Conservation (phyloP, 805 yeast species). For the Grigorovia transvaalensis region DNA sequence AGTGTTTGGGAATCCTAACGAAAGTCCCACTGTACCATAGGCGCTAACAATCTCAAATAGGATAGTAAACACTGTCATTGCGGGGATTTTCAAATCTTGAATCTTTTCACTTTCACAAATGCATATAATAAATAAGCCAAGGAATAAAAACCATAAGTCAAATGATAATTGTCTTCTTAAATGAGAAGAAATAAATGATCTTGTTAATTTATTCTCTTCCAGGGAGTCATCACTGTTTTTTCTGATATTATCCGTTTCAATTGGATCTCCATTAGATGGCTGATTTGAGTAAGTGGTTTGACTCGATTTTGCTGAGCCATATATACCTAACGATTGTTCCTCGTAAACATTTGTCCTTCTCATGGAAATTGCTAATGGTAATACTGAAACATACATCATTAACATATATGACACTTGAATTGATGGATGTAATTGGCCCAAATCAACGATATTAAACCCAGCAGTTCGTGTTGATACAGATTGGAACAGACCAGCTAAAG, state of each 20-base stretch:
- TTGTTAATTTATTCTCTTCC: slow-evolving; percentile 24
- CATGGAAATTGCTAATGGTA: slow-evolving; percentile 91
- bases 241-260: background rate
- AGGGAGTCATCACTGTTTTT: background rate
- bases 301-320: slow-evolving; percentile 23
- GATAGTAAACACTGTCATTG: slow-evolving; percentile 57
- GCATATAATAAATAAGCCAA: slow-evolving; percentile 78
- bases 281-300: background rate
- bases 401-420: slow-evolving; percentile 86
- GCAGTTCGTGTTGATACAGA: slow-evolving; percentile 90
- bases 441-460: slow-evolving; percentile 65
- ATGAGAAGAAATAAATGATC: slow-evolving; percentile 71
- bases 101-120: slow-evolving; percentile 72
- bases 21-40: slow-evolving; percentile 91
- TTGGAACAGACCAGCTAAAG: slow-evolving; percentile 77
- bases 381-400: slow-evolving; percentile 95
- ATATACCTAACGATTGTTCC: slow-evolving; percentile 86
- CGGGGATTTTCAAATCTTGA: slow-evolving; percentile 31
- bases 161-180: slow-evolving; percentile 82
- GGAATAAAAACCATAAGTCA: slow-evolving; percentile 87
- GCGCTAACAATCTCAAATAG: slow-evolving; percentile 89
- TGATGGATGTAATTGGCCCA: slow-evolving; percentile 70
- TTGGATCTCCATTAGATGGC: background rate
- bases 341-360: slow-evolving; percentile 95
- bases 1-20: slow-evolving; percentile 66